phyloP scores from a whole-genome alignment of 148 eudicot genomes.

The Beta vulgaris region DNA sequence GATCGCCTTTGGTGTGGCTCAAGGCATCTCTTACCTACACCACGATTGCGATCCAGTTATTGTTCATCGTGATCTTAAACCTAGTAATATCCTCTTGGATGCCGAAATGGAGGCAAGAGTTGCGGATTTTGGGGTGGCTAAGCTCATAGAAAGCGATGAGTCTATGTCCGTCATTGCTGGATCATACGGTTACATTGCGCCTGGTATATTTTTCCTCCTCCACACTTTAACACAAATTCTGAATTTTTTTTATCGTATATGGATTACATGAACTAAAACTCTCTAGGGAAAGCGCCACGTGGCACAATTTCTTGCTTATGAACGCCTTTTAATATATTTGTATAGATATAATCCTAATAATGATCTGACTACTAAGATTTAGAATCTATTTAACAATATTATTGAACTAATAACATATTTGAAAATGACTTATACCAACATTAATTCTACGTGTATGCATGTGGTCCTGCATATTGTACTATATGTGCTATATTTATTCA shows the following conservation, averaged over 20 bases:
- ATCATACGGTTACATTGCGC: slow-evolving; percentile 96
- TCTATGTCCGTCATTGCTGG: slow-evolving; percentile 97
- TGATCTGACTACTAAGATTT: no score
- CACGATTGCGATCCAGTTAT: slow-evolving; percentile 95
- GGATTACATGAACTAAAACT: no score
- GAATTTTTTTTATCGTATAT: no score
- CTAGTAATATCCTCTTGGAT: slow-evolving; percentile 79
- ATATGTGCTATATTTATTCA: not conserved
- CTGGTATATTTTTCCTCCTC: slow-evolving; percentile 49
- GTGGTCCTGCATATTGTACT: slow-evolving; percentile 16
- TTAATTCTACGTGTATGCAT: no score
- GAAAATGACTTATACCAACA: no score
- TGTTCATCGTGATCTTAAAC: slow-evolving; percentile 88
- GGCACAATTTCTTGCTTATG: no score
- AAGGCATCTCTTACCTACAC: slow-evolving; percentile 87
- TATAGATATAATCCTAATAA: no score
- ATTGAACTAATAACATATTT: not conserved
- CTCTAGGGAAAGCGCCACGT: no score
- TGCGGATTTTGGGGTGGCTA: slow-evolving; percentile 96
- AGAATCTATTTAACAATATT: no score
- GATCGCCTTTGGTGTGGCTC: slow-evolving; percentile 92
- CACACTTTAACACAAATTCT: not conserved
- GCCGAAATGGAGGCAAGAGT: slow-evolving; percentile 91
- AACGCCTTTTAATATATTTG: no score
- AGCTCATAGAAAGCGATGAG: slow-evolving; percentile 64